A percentile compares a stretch with the other conserved stretches of the same genome.
phyloP scores from a whole-genome alignment of 371 early-diverging fungal genomes.

The Mucor indicus region DNA sequence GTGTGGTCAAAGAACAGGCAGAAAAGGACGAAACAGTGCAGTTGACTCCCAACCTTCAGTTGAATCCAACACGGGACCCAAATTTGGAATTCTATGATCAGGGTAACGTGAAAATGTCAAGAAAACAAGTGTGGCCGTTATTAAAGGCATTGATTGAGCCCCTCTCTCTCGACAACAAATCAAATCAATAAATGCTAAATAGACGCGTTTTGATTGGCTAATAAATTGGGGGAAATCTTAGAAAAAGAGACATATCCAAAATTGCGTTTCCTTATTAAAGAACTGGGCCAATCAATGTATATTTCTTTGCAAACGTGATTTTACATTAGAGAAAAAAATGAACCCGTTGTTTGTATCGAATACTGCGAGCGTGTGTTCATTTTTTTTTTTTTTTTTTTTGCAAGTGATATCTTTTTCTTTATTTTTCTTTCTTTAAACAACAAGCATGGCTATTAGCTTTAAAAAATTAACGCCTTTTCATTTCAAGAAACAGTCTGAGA shows the following conservation, averaged over 20 bases:
- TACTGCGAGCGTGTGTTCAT: too few species aligned
- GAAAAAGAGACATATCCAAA: too few species aligned
- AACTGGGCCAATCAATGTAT: constrained; percentile 1
- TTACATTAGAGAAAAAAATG: background rate
- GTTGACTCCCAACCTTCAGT: background rate
- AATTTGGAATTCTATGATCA: constrained; percentile 35
- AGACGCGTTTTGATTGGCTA: too few species aligned
- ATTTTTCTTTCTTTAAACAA: too few species aligned
- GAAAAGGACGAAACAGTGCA: constrained; percentile 15
- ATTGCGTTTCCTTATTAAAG: too few species aligned
- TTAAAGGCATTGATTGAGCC: constrained; percentile 7
- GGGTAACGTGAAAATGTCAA: constrained; percentile 53
- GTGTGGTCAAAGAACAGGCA: constrained; percentile 17
- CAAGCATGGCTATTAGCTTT: too few species aligned
- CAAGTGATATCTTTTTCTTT: background rate
- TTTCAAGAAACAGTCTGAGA: background rate
- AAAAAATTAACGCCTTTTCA: too few species aligned
- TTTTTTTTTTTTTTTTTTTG: background rate
- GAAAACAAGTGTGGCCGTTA: constrained; percentile 72
- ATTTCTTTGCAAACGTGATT: constrained; percentile 6
- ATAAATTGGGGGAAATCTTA: too few species aligned
- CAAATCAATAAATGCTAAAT: too few species aligned
- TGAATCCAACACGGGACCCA: too few species aligned
- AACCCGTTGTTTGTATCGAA: background rate
- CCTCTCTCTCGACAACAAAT: background rate